phyloP scores from a whole-genome alignment of 306 rosid species.

The Vigna hirtella region DNA sequence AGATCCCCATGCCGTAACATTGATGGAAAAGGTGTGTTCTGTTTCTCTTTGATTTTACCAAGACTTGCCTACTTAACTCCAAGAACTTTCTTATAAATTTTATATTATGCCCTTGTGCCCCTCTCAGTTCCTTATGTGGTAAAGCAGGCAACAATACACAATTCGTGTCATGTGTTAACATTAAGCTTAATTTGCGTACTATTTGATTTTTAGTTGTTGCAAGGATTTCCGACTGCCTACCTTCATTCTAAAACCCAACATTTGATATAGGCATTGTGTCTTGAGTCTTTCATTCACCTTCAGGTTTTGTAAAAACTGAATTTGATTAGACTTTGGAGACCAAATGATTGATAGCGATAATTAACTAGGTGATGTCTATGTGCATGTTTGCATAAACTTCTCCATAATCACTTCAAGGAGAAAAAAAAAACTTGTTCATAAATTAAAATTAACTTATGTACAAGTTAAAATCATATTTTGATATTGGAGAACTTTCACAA shows the following conservation, averaged over 20 bases:
- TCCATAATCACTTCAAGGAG: background rate
- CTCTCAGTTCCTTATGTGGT: background rate
- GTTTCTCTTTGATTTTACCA: slow-evolving; percentile 34
- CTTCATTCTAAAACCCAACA: slow-evolving; percentile 20
- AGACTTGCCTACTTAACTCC: slow-evolving; percentile 4
- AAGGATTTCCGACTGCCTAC: slow-evolving; percentile 1
- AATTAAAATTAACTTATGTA: no score
- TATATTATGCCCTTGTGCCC: background rate
- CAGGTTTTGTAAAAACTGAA: slow-evolving; percentile 33
- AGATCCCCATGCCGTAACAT: slow-evolving; percentile 70
- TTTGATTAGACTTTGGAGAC: slow-evolving; percentile 15
- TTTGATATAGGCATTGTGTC: slow-evolving; percentile 9
- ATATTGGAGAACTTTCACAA: no score
- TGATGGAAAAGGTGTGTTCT: slow-evolving; percentile 73
- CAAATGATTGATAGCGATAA: slow-evolving; percentile 34
- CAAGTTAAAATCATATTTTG: no score
- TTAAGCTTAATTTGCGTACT: background rate
- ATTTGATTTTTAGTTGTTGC: background rate
- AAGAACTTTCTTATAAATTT: slow-evolving; percentile 7
- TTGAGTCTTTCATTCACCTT: slow-evolving; percentile 29
- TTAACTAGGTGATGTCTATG: slow-evolving; percentile 4
- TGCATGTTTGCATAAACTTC: background rate
- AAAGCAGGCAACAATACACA: background rate
- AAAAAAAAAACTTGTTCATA: no score
- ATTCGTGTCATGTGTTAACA: slow-evolving; percentile 17